Conservation (phyloP, 768 basidiomycete species). For the Paxillus involutus region DNA sequence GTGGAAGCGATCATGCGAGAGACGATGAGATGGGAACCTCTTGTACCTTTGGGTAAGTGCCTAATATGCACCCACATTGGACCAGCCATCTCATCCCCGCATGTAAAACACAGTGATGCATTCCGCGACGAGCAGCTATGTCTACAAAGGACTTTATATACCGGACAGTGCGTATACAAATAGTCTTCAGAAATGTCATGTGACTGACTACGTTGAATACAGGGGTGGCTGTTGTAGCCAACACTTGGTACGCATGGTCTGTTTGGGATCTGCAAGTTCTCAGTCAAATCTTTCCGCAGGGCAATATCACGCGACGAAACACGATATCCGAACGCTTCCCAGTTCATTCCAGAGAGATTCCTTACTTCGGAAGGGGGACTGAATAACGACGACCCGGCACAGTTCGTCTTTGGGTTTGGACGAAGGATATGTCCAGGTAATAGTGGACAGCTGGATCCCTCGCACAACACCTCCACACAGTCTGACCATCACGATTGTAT, state of each 20-base stretch:
- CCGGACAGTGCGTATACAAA: constrained; percentile 23
- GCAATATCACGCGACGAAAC: constrained; percentile 1
- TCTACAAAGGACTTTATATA: constrained; percentile 30
- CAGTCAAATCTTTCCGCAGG: not conserved
- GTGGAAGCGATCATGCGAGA: constrained; percentile 5
- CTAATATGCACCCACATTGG: not conserved
- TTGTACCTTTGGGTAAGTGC: not conserved
- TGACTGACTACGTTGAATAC: not conserved
- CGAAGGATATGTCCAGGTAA: not conserved
- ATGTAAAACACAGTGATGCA: not conserved
- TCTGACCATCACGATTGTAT: too few species aligned
- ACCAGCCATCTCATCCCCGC: not conserved
- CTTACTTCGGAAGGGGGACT: not conserved
- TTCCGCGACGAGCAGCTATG: constrained; percentile 25
- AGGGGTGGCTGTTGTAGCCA: not conserved
- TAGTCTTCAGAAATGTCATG: too few species aligned
- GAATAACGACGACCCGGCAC: not conserved
- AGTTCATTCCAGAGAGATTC: constrained; percentile 2
- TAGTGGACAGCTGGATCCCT: too few species aligned
- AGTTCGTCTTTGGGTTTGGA: not conserved
- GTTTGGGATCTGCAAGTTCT: not conserved
- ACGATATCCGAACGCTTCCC: not conserved
- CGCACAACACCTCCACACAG: too few species aligned
- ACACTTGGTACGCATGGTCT: not conserved
- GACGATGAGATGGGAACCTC: constrained; percentile 2